A percentile compares a stretch with the other conserved stretches of the same genome.
Conservation (phyloP, 148 eudicot species). For the Rhododendron kiyosumense region DNA sequence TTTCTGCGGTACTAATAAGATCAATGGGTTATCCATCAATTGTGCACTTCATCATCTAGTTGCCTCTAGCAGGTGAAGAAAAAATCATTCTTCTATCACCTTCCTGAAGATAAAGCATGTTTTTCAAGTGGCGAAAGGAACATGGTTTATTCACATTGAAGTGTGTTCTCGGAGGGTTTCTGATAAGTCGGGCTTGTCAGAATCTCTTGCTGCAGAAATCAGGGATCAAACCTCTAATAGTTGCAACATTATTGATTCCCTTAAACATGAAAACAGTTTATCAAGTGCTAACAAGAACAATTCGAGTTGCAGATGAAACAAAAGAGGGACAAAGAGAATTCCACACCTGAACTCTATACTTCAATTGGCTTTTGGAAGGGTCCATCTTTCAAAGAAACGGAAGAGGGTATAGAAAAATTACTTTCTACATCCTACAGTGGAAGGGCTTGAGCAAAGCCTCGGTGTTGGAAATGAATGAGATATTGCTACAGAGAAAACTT, state of each 20-base stretch:
- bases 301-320: constrained; percentile 16
- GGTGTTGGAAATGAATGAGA: constrained; percentile 7
- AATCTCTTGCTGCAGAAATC: too few species aligned
- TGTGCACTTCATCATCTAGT: background rate
- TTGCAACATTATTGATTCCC: background rate
- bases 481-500: too few species aligned
- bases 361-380: background rate
- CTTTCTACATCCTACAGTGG: background rate
- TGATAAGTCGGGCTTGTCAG: too few species aligned
- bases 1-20: background rate
- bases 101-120: too few species aligned
- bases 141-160: too few species aligned
- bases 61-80: constrained; percentile 43
- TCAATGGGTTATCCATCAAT: background rate
- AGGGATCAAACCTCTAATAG: too few species aligned
- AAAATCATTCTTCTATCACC: constrained; percentile 19
- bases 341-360: constrained; percentile 15
- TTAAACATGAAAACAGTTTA: background rate
- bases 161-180: too few species aligned
- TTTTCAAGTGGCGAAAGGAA: too few species aligned
- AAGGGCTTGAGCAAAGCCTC: constrained; percentile 9
- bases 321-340: constrained; percentile 16
- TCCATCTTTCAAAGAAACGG: background rate
- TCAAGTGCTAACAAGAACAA: constrained; percentile 10
- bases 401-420: constrained; percentile 2